Evolutionary conservation across 148 eudicot genomes (phyloP).

Genomic region (Fallopia convolvulus): DNA sequence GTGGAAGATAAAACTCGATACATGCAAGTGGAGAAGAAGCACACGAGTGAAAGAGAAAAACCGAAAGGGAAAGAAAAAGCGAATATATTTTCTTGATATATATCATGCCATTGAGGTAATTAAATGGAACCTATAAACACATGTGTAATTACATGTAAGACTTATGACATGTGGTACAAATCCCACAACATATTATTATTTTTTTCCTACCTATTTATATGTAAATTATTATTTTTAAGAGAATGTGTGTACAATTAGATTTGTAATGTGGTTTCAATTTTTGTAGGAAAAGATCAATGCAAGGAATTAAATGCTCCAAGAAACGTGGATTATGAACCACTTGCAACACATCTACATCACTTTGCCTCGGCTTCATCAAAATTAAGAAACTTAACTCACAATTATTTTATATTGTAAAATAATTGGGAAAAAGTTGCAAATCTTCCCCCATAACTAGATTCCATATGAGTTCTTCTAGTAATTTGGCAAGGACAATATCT

Average conservation of each 20-base stretch:
- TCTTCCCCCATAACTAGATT: background rate
- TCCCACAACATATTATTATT: too few species aligned
- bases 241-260: background rate
- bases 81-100: too few species aligned
- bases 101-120: too few species aligned
- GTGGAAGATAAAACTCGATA: too few species aligned
- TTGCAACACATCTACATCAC: background rate
- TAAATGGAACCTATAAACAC: too few species aligned
- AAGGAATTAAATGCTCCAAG: background rate
- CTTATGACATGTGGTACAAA: too few species aligned
- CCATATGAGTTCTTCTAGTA: conserved; percentile 28
- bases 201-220: too few species aligned
- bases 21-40: too few species aligned
- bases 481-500: conserved; percentile 37
- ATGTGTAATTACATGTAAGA: too few species aligned
- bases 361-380: background rate
- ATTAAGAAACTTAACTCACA: background rate
- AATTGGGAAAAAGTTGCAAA: background rate
- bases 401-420: background rate
- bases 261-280: background rate
- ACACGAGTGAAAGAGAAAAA: too few species aligned
- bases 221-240: background rate
- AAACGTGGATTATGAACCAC: background rate
- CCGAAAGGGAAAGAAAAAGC: too few species aligned
- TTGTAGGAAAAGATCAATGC: background rate